A percentile compares a stretch with the other conserved stretches of the same genome.
These are phyloP conservation scores for Metschnikowia lochheadii DNA, from an alignment of 805 yeast species.

Conservation along the genomic window DNA sequence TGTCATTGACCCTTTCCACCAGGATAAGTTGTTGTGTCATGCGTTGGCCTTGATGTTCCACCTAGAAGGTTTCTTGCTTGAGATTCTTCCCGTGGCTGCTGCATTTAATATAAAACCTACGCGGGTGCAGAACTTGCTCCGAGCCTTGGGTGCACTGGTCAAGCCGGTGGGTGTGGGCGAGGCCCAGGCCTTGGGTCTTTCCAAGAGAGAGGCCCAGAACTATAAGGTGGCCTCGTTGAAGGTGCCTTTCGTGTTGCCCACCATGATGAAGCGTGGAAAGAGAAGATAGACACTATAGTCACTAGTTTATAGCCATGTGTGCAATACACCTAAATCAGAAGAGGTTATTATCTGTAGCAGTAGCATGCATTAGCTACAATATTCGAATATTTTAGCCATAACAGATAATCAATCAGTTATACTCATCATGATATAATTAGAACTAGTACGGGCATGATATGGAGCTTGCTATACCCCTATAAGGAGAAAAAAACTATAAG, in stretches of 20 bases:
- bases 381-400: too few relatives aligned
- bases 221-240: conserved; percentile 78
- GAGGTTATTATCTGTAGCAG: too few relatives aligned
- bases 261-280: conserved; percentile 64
- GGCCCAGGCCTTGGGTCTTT: conserved; percentile 68
- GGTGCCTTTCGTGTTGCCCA: conserved; percentile 89
- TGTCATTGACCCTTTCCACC: conserved; percentile 80
- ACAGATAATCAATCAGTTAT: too few relatives aligned
- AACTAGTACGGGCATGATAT: too few relatives aligned
- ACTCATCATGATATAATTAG: too few relatives aligned
- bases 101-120: conserved; percentile 81
- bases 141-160: conserved; percentile 76
- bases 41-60: conserved; percentile 69
- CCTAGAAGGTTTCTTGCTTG: conserved; percentile 70
- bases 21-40: conserved; percentile 81
- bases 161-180: conserved; percentile 69
- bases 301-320: too few relatives aligned
- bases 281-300: conserved; percentile 14
- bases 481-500: too few relatives aligned
- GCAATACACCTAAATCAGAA: too few relatives aligned
- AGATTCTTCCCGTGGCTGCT: conserved; percentile 75
- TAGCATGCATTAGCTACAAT: too few relatives aligned
- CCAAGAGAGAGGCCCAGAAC: conserved; percentile 53
- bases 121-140: conserved; percentile 61
- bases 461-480: too few relatives aligned